Conservation (phyloP, 1,139 yeast genomes). For the Pneumocystis murina region DNA sequence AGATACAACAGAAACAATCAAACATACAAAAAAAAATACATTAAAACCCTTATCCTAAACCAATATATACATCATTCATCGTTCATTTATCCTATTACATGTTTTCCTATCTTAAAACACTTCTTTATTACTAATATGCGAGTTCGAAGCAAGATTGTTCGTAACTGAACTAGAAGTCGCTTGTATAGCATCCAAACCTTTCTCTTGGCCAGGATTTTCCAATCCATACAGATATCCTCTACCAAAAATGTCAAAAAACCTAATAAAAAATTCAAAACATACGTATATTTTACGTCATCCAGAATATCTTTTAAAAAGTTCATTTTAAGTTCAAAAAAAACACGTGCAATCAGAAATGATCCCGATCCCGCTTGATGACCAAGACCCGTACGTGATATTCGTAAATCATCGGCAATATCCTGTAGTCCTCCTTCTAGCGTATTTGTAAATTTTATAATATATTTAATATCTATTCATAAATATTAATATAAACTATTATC, state of each 20-base stretch:
- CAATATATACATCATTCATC: not conserved
- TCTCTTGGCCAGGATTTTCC: not conserved
- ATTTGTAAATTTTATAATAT: constrained; percentile 39
- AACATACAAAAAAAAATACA: not conserved
- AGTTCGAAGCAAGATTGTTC: not conserved
- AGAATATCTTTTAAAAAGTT: constrained; percentile 24
- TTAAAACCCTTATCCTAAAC: not conserved
- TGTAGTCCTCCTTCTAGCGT: constrained; percentile 24
- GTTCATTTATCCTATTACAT: not conserved
- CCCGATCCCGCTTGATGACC: constrained; percentile 38
- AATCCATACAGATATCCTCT: constrained; percentile 1
- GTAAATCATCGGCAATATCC: constrained; percentile 38
- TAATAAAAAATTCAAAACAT: not conserved
- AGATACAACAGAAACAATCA: not conserved
- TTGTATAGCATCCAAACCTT: not conserved
- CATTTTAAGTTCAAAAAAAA: constrained; percentile 37
- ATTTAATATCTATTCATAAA: constrained; percentile 30
- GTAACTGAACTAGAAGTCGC: not conserved
- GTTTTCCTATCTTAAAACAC: not conserved
- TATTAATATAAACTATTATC: not conserved
- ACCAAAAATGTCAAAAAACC: not conserved
- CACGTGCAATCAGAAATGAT: constrained; percentile 34
- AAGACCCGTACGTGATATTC: constrained; percentile 24
- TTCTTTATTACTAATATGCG: not conserved
- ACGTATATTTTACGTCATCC: constrained; percentile 6